Evolutionary conservation across 208 protist species (phyloP).

Genomic region (Wallacemonas sp.): DNA sequence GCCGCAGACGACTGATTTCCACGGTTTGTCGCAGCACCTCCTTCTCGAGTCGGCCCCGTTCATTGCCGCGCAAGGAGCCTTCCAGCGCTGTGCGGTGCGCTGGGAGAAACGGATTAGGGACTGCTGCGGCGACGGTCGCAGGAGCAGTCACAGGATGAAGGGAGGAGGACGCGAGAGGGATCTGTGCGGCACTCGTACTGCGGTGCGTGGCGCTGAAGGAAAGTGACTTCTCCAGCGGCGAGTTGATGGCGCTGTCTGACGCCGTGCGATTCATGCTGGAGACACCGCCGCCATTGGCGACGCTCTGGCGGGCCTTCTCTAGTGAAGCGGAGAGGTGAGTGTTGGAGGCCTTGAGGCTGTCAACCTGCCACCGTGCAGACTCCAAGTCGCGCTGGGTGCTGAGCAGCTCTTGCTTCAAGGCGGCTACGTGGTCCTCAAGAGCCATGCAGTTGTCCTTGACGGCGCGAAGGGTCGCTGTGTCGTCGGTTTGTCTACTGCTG

Average conservation of each 20-base stretch:
- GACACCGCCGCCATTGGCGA: no score
- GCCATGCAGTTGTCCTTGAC: constrained; percentile 6
- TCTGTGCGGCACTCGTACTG: background rate
- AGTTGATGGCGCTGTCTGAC: background rate
- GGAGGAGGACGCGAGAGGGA: background rate
- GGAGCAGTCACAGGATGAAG: background rate
- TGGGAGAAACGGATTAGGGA: constrained; percentile 3
- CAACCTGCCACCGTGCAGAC: constrained; percentile 8
- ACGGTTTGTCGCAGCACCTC: constrained; percentile 75
- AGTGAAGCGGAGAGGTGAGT: background rate
- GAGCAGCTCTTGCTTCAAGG: constrained; percentile 15
- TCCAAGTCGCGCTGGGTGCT: constrained; percentile 21
- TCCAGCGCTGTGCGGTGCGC: background rate
- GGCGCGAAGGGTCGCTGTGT: constrained; percentile 14
- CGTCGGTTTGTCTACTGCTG: background rate
- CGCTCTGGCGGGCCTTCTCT: background rate
- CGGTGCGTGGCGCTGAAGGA: constrained; percentile 4
- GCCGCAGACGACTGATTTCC: constrained; percentile 65
- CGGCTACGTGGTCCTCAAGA: constrained; percentile 10
- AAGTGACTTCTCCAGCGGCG: constrained; percentile 8
- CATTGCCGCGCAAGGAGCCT: constrained; percentile 7
- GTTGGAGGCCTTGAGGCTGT: constrained; percentile 11
- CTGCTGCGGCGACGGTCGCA: background rate
- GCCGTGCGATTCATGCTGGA: background rate
- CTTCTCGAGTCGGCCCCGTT: constrained; percentile 48